Percentiles rank a stretch among this genome's conserved stretches.
These are phyloP conservation scores for Diaporthe nobilis DNA, from an alignment of 2,329 filamentous ascomycete species.

Conservation along the genomic window DNA sequence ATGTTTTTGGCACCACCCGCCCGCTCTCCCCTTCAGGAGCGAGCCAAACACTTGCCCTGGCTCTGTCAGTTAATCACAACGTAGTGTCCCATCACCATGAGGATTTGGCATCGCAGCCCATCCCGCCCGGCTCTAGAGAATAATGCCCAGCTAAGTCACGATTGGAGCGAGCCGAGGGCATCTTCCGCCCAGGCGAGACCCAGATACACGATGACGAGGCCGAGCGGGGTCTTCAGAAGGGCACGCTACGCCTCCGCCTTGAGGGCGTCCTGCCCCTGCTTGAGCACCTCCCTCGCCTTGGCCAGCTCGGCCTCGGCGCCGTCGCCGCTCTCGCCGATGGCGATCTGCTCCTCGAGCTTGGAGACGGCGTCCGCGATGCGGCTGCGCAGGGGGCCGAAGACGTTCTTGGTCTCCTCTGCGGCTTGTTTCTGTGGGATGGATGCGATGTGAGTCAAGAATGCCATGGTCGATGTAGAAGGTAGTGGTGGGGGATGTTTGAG, in stretches of 20 bases:
- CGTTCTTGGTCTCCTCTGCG: constrained; percentile 87
- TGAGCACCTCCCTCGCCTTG: constrained; percentile 68
- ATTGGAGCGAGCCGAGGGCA: background rate
- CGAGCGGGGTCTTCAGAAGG: background rate
- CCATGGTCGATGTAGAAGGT: background rate
- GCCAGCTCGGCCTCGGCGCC: constrained; percentile 64
- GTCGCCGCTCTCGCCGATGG: constrained; percentile 65
- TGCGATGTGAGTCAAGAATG: constrained; percentile 2
- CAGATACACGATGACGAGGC: constrained; percentile 34
- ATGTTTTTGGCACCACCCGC: background rate
- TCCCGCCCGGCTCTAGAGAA: background rate
- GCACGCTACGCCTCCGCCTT: constrained; percentile 45
- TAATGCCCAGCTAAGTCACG: too few relatives aligned
- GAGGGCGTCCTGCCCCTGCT: constrained; percentile 61
- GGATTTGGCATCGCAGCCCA: background rate
- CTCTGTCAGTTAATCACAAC: background rate
- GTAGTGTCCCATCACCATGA: background rate
- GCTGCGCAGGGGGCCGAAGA: constrained; percentile 80
- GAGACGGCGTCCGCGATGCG: constrained; percentile 80
- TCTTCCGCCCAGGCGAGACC: background rate
- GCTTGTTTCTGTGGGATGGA: constrained; percentile 74
- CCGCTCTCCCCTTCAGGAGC: too few relatives aligned
- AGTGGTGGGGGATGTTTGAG: background rate
- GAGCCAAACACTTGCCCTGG: too few relatives aligned
- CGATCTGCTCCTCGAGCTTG: constrained; percentile 83